Evolutionary conservation across 176 grass and related monocot species (phyloP), one percentile per base, ranked within the genome.

Genomic region (Urochloa ruziziensis): DNA sequence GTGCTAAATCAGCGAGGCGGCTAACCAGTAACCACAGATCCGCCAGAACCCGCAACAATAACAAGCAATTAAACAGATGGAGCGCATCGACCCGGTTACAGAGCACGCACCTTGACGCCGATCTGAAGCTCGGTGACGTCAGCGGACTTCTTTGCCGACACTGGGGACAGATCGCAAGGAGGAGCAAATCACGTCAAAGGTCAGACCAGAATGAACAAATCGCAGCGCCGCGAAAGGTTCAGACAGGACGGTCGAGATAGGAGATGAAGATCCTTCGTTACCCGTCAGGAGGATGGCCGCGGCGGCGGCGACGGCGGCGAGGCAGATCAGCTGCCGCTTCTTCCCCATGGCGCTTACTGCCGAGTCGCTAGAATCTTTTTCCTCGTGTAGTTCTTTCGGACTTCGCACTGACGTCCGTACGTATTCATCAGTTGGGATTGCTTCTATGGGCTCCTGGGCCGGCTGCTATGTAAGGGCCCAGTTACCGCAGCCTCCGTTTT

Each of bases 41-140:
- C 23, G 53, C 56, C 25, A 39, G 28, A 79, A 30, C 23, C 39
- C 4, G 23, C 62, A 59, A 74, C 2, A 25, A 36, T 1, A 82
- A 3, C 14, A 65, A 59, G 14, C 4, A 72, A 14, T 53, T 36
- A 70, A 51, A 68, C 61, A 4, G 40, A 10, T 17, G 17, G 11
- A 82, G 78, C 63, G 71, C 58, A 12, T 53, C 24, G 16, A 29
- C 24, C 62, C 27, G 10, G 79, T 40, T 2, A 6, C 12, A 39
- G 15, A 73, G 47, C 6, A 61, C 46, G n/a, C 60, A 92, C 92
- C 90, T 94, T 93, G 32, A 94, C 92, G 44, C 92, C 95, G 84
- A 94, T 97, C 92, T 93, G 95, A 57, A 97, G 92, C 74, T 91
- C 84, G 19, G 88, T 95, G 24, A 97, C 90, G 49, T 95, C 95